Base-by-base conservation (phyloP, 352 stramenopile species). In the Thalassiosira exigua region DNA sequence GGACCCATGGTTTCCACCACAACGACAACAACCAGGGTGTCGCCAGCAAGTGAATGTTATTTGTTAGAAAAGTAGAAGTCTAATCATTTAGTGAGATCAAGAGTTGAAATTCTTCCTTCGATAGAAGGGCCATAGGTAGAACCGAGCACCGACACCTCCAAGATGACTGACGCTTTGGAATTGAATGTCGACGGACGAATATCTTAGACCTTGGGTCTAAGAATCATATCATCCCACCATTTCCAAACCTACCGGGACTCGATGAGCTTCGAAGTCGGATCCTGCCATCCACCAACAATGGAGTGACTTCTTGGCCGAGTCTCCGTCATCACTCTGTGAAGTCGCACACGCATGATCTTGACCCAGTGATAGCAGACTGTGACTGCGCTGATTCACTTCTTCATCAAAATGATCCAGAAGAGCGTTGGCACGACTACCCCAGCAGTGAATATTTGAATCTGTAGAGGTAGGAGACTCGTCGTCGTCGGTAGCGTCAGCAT, bases 281-380 rank as follows among this genome's bases (percentile, higher is more conserved):
- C 62, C 72, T 19, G 44, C 53, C 56, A 76, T 60, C 72, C 62
- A 81, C 70, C 70, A 79, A 50, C 64, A 81, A 2, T 76, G 42
- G 69, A 81, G 54, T 22, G 27, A 44, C 54, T 51, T 30, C 27
- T 36, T 7, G n/a, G 22, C 48, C 3, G 51, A 66, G 30, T 42
- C 41, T 41, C 27, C 21, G 53, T 69, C 53, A 36, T 9, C 11
- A 44, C 4, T 46, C 29, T 19, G 51, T 22, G 30, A 30, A n/a
- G 54, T 50, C 57, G 68, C 21, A 29, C 72, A 81, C 9, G 62
- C 64, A 30, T 81, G 72, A 32, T 81, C 72, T 70, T 75, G 44
- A 21, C 62, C 72, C 4, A 81, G 33, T 30, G 64, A 81, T 19
- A 81, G 62, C 33, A 75, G 62, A 19, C 62, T 41, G 33, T 76